These are phyloP conservation scores for Naumovozyma dairenensis DNA, from an alignment of 805 yeast genomes.

Conservation along the genomic window DNA sequence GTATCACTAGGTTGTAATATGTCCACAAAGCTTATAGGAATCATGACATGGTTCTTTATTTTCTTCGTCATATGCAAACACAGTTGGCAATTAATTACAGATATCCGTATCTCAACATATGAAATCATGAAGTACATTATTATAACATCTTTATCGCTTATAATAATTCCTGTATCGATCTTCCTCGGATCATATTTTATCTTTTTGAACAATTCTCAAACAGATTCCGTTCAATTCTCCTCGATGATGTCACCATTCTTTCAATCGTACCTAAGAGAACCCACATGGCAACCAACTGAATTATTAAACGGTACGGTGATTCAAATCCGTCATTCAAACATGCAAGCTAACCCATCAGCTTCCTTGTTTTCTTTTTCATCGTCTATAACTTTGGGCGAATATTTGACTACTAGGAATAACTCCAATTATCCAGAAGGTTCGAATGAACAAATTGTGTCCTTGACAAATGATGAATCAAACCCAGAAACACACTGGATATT, in stretches of 20 bases:
- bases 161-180: constrained; percentile 46
- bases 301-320: constrained; percentile 66
- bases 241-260: constrained; percentile 55
- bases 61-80: constrained; percentile 36
- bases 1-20: constrained; percentile 44
- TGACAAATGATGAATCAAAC: constrained; percentile 51
- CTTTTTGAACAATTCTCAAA: constrained; percentile 30
- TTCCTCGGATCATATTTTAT: constrained; percentile 48
- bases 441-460: constrained; percentile 68
- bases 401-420: constrained; percentile 66
- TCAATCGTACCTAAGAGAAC: constrained; percentile 44
- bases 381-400: no score
- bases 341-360: no score
- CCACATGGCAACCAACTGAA: constrained; percentile 41
- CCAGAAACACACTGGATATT: constrained; percentile 65
- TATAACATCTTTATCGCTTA: constrained; percentile 33
- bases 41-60: constrained; percentile 59
- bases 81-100: constrained; percentile 65
- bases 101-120: constrained; percentile 38
- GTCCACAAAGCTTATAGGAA: constrained; percentile 63
- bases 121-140: constrained; percentile 34
- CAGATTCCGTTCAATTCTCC: constrained; percentile 12
- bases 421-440: constrained; percentile 56
- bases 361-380: no score
- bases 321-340: constrained; percentile 58